Percentiles rank a stretch among this genome's conserved stretches.
These are phyloP conservation scores for Polygonum aviculare DNA, from an alignment of 148 eudicot genomes.

Conservation along the genomic window DNA sequence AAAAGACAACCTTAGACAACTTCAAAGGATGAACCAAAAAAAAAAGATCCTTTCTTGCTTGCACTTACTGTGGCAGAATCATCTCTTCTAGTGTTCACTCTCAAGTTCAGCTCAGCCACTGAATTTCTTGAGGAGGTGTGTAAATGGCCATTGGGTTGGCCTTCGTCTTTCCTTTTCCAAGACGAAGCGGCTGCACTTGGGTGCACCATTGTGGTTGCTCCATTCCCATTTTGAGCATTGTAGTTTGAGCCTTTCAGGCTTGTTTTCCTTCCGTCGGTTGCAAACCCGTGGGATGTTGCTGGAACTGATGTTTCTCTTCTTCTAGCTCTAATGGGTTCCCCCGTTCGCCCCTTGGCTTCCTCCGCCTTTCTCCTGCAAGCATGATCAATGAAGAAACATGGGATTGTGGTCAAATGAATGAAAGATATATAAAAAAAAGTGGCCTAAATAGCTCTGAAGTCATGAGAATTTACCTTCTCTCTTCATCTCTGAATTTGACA, in stretches of 20 bases:
- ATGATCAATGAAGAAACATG: not conserved
- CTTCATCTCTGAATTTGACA: slow-evolving; percentile 65
- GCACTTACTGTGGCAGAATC: slow-evolving; percentile 34
- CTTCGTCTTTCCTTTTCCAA: slow-evolving; percentile 25
- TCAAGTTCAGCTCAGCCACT: slow-evolving; percentile 19
- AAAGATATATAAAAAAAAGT: not conserved
- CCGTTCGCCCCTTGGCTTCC: slow-evolving; percentile 48
- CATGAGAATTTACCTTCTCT: slow-evolving; percentile 52
- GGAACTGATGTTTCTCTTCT: slow-evolving; percentile 23
- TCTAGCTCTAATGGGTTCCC: slow-evolving; percentile 36
- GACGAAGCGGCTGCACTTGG: slow-evolving; percentile 43
- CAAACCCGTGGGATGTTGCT: slow-evolving; percentile 14
- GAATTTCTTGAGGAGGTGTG: slow-evolving; percentile 25
- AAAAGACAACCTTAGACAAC: not conserved
- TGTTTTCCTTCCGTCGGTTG: slow-evolving; percentile 19
- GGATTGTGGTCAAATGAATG: not conserved
- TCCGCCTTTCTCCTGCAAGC: slow-evolving; percentile 51
- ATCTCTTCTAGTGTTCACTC: slow-evolving; percentile 35
- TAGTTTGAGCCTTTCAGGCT: slow-evolving; percentile 21
- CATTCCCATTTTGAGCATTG: slow-evolving; percentile 26
- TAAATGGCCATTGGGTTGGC: slow-evolving; percentile 16
- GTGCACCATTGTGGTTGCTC: slow-evolving; percentile 50
- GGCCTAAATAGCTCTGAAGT: not conserved
- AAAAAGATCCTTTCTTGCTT: not conserved
- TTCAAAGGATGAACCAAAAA: not conserved